Conservation (phyloP, 257 asterid species). For the Salvia splendens region DNA sequence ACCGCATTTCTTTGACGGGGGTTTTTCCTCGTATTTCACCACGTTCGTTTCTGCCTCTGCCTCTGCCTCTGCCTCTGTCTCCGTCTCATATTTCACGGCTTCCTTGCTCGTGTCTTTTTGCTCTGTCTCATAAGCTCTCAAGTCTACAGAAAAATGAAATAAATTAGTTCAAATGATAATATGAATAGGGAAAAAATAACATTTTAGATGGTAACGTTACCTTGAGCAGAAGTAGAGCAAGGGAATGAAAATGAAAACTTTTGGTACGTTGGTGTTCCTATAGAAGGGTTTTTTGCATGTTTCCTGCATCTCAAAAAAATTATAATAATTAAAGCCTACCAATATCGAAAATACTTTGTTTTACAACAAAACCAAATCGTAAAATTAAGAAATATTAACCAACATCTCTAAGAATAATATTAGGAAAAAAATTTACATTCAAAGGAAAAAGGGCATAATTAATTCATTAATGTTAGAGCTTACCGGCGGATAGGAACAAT, state of each 20-base stretch:
- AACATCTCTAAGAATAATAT: not conserved
- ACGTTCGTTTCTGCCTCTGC: not conserved
- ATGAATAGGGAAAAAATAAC: too few relatives aligned
- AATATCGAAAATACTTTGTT: too few relatives aligned
- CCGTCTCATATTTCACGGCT: constrained; percentile 6
- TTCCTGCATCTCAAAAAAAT: constrained; percentile 28
- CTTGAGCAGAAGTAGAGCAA: constrained; percentile 52
- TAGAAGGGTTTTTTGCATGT: constrained; percentile 18
- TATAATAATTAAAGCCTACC: too few relatives aligned
- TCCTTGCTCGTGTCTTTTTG: constrained; percentile 33
- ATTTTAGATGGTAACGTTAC: constrained; percentile 22
- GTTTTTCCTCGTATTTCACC: not conserved
- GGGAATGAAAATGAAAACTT: constrained; percentile 35
- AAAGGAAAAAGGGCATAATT: not conserved
- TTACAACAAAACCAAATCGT: too few relatives aligned
- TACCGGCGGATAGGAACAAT: constrained; percentile 25
- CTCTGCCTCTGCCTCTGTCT: not conserved
- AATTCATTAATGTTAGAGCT: not conserved
- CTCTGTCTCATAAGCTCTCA: constrained; percentile 42
- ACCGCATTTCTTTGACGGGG: not conserved
- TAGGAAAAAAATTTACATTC: not conserved
- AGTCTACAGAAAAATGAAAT: constrained; percentile 37
- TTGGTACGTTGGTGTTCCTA: constrained; percentile 21
- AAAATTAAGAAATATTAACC: not conserved
- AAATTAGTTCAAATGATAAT: too few relatives aligned